phyloP scores from a whole-genome alignment of 345 rosid species.

The Carallia pectinifolia region DNA sequence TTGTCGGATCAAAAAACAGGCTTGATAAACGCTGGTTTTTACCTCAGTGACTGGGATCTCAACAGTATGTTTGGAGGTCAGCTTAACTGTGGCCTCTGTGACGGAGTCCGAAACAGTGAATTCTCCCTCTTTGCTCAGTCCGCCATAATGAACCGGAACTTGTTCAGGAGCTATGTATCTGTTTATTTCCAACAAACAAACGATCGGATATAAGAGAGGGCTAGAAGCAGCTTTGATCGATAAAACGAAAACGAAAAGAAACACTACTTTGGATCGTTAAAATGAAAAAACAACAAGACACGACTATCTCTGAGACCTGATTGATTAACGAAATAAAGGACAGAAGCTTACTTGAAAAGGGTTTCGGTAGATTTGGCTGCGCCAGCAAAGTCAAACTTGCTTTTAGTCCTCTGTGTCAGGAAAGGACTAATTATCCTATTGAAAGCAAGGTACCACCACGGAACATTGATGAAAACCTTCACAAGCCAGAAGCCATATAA shows the following conservation, averaged over 20 bases:
- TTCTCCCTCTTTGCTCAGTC: constrained; percentile 44
- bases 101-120: constrained; percentile 36
- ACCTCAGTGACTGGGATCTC: constrained; percentile 47
- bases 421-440: constrained; percentile 47
- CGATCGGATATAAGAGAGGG: background rate
- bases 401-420: constrained; percentile 53
- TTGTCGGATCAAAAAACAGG: background rate
- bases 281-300: background rate
- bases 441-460: constrained; percentile 57
- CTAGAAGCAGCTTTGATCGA: background rate
- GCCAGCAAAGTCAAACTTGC: constrained; percentile 50
- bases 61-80: constrained; percentile 35
- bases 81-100: constrained; percentile 36
- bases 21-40: no score
- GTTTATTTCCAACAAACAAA: background rate
- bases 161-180: constrained; percentile 51
- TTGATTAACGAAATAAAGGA: background rate
- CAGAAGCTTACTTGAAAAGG: constrained; percentile 45
- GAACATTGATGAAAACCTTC: constrained; percentile 58
- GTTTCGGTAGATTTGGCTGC: constrained; percentile 45
- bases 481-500: constrained; percentile 7
- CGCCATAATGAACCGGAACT: constrained; percentile 53
- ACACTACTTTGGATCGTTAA: background rate
- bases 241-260: no score
- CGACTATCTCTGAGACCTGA: background rate